Evolutionary conservation across 495 filamentous ascomycete species (phyloP).

Genomic region (Hypoxylon fragiforme): DNA sequence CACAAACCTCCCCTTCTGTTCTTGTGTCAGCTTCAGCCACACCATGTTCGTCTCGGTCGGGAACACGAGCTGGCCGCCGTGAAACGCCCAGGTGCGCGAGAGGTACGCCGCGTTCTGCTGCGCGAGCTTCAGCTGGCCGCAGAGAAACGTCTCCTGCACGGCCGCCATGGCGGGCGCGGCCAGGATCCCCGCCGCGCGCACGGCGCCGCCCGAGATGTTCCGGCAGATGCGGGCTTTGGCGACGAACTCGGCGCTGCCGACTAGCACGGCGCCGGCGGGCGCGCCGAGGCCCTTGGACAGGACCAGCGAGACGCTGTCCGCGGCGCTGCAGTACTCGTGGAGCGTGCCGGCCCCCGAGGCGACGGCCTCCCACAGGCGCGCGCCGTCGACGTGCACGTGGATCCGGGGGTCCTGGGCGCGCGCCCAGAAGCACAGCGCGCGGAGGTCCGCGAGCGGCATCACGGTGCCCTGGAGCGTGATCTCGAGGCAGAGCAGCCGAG

Average conservation of each 20-base stretch:
- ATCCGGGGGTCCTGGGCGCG: neutral
- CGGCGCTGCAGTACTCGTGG: conserved; percentile 66
- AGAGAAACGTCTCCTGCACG: conserved; percentile 71
- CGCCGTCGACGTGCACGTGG: conserved; percentile 50
- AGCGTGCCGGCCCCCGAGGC: conserved; percentile 63
- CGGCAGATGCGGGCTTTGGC: conserved; percentile 76
- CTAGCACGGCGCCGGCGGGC: conserved; percentile 79
- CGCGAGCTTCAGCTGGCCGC: conserved; percentile 59
- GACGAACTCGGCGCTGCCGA: conserved; percentile 67
- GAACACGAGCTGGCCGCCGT: conserved; percentile 62
- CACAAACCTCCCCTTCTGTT: neutral
- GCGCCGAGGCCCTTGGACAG: conserved; percentile 91
- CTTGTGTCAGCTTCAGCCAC: conserved; percentile 74
- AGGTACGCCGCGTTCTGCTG: conserved; percentile 68
- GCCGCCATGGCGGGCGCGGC: conserved; percentile 66
- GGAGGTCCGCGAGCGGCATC: neutral
- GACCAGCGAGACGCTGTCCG: conserved; percentile 82
- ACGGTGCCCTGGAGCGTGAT: neutral
- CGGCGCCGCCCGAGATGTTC: conserved; percentile 83
- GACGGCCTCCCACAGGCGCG: conserved; percentile 79
- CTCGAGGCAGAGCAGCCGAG: neutral
- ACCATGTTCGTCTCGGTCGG: conserved; percentile 92
- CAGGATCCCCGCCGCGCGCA: conserved; percentile 72
- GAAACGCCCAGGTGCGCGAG: conserved; percentile 62
- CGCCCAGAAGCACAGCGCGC: neutral